Conservation (phyloP, 495 filamentous ascomycete species). For the Penicillium bialowiezense region DNA sequence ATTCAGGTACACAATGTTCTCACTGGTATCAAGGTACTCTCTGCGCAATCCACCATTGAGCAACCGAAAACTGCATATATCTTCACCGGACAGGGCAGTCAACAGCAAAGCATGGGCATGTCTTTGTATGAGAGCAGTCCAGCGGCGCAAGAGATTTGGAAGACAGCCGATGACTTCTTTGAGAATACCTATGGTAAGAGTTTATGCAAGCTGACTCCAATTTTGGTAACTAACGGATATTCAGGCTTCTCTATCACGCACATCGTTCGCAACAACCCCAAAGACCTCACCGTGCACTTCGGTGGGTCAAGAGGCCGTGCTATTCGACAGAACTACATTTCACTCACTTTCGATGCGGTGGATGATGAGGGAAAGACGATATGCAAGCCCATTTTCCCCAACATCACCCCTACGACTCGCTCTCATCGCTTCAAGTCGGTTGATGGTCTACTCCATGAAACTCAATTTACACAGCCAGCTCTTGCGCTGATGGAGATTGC, state of each 20-base stretch:
- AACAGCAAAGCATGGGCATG: slow-evolving; percentile 43
- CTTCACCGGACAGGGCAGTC: slow-evolving; percentile 46
- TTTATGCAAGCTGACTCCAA: background rate
- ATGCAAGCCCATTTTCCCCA: slow-evolving; percentile 16
- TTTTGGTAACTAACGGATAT: background rate
- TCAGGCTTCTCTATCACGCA: slow-evolving; percentile 37
- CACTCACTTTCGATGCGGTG: slow-evolving; percentile 18
- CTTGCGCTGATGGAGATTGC: slow-evolving; percentile 37
- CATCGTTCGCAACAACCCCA: slow-evolving; percentile 40
- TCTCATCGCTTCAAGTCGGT: slow-evolving; percentile 2
- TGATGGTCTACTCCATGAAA: slow-evolving; percentile 34
- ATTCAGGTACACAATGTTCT: slow-evolving; percentile 15
- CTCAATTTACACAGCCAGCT: slow-evolving; percentile 43
- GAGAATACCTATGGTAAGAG: slow-evolving; percentile 34
- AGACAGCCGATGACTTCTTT: slow-evolving; percentile 33
- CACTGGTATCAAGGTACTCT: slow-evolving; percentile 19
- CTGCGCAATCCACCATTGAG: slow-evolving; percentile 35
- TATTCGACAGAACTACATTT: slow-evolving; percentile 37
- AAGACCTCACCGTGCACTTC: slow-evolving; percentile 39
- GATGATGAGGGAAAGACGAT: slow-evolving; percentile 10
- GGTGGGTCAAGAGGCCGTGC: slow-evolving; percentile 31
- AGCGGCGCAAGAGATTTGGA: slow-evolving; percentile 36
- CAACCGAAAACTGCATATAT: slow-evolving; percentile 37
- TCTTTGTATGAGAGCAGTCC: slow-evolving; percentile 31
- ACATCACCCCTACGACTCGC: slow-evolving; percentile 12